Evolutionary conservation across 257 asterid species (phyloP).

Genomic region (Solanum bulbocastanum): DNA sequence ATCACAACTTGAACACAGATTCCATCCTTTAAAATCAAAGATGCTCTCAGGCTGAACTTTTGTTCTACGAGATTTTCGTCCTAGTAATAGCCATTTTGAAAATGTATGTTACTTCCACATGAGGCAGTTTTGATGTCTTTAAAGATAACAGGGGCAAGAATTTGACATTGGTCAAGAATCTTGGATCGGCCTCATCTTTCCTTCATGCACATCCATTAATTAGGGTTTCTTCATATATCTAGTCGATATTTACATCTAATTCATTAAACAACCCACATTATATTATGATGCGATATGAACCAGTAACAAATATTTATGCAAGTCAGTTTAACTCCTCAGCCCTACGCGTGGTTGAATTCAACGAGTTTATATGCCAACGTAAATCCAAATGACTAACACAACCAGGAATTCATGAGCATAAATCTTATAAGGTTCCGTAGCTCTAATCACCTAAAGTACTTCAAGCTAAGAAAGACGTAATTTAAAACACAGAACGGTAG

Average conservation of each 20-base stretch:
- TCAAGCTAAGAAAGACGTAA: background rate
- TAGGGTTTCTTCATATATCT: background rate
- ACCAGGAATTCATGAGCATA: background rate
- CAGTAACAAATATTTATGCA: background rate
- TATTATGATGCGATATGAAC: background rate
- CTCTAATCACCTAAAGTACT: background rate
- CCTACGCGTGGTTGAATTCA: background rate
- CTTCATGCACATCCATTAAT: background rate
- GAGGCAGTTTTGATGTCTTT: background rate
- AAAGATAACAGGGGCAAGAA: background rate
- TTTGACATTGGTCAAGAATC: background rate
- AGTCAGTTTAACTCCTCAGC: background rate
- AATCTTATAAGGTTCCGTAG: background rate
- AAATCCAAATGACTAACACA: background rate
- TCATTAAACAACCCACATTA: background rate
- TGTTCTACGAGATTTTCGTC: background rate
- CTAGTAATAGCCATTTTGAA: background rate
- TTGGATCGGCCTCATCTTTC: background rate
- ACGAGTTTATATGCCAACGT: background rate
- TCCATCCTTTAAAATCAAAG: background rate
- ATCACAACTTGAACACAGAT: background rate
- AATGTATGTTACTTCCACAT: background rate
- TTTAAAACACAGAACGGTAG: background rate
- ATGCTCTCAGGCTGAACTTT: background rate
- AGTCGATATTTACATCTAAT: background rate